Evolutionary conservation across 257 asterid genomes (phyloP).

Genomic region (Jaltomata sinuosa): DNA sequence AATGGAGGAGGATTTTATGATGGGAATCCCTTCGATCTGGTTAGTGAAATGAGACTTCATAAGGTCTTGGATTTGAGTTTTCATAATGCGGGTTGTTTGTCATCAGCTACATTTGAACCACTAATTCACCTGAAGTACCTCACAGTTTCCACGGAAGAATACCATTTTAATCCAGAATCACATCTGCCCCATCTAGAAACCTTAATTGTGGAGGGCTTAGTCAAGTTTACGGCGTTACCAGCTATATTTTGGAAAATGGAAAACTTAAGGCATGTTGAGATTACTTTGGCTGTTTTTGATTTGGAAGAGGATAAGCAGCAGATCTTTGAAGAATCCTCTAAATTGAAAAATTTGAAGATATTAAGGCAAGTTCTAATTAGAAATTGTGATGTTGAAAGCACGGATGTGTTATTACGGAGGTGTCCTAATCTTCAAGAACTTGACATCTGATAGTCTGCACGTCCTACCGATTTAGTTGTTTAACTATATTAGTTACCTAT

Average conservation of each 20-base stretch:
- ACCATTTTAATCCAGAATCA: neutral
- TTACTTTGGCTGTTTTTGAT: neutral
- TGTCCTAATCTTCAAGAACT: neutral
- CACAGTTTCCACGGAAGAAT: neutral
- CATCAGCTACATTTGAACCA: neutral
- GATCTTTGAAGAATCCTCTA: neutral
- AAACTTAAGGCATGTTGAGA: neutral
- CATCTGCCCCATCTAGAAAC: neutral
- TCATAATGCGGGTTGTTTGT: neutral
- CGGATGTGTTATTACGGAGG: neutral
- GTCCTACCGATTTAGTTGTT: too few relatives aligned
- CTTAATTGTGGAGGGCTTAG: neutral
- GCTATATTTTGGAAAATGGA: neutral
- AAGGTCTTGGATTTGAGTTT: neutral
- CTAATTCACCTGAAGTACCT: neutral
- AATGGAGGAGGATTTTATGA: neutral
- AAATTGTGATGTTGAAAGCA: accelerated
- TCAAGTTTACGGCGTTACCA: neutral
- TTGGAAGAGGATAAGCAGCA: neutral
- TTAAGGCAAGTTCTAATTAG: neutral
- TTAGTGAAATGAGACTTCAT: neutral
- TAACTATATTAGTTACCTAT: too few relatives aligned
- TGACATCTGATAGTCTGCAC: neutral
- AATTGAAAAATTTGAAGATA: neutral
- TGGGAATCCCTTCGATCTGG: neutral